A percentile compares a stretch with the other conserved stretches of the same genome.
These are phyloP conservation scores for Phialophora macrospora DNA, from an alignment of 2,329 filamentous ascomycete species.

Conservation along the genomic window DNA sequence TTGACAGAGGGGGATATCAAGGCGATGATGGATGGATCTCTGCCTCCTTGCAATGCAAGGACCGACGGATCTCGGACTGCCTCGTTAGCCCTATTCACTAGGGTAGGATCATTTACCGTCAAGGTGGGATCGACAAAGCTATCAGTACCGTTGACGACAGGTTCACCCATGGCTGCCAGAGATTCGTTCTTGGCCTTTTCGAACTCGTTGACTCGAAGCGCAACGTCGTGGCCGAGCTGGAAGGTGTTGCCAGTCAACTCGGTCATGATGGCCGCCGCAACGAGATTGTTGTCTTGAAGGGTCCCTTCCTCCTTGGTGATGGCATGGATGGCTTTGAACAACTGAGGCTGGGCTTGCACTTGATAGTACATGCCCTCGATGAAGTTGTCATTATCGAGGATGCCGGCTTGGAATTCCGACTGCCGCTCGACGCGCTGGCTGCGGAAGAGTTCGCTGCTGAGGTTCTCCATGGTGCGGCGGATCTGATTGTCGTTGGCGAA, in stretches of 20 bases:
- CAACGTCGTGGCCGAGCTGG: constrained; percentile 22
- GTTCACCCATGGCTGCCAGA: neutral
- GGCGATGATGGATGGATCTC: constrained; percentile 11
- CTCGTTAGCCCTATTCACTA: neutral
- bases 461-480: constrained; percentile 22
- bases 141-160: neutral
- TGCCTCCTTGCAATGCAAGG: neutral
- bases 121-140: neutral
- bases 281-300: constrained; percentile 12
- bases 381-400: constrained; percentile 21
- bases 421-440: constrained; percentile 20
- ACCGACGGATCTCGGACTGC: constrained; percentile 4
- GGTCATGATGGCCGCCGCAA: constrained; percentile 25
- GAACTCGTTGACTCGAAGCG: constrained; percentile 18
- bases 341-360: constrained; percentile 14
- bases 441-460: constrained; percentile 13
- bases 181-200: neutral
- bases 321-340: constrained; percentile 26
- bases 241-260: constrained; percentile 28
- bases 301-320: constrained; percentile 20
- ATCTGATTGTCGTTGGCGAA: constrained; percentile 22
- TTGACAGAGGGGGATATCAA: constrained; percentile 21
- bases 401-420: constrained; percentile 11
- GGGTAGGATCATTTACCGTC: neutral
- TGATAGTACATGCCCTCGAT: constrained; percentile 27